These are phyloP conservation scores for Laetiporus sulphureus DNA, from an alignment of 1,284 basidiomycete species.

Conservation along the genomic window DNA sequence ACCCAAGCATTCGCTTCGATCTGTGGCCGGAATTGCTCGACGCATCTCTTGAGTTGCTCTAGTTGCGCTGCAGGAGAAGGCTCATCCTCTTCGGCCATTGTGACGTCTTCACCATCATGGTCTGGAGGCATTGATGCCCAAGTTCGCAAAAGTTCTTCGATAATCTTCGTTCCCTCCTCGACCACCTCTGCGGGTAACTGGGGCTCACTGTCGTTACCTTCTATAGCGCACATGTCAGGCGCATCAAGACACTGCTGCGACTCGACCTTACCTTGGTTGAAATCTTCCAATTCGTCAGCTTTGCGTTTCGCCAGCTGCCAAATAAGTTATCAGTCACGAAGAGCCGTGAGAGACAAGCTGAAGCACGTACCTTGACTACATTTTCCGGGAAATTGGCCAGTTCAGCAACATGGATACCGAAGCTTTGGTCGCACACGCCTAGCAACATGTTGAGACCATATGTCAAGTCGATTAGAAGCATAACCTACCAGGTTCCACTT, in stretches of 20 bases:
- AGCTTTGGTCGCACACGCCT: slow-evolving; percentile 92
- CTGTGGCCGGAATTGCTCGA: slow-evolving; percentile 59
- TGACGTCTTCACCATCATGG: slow-evolving; percentile 45
- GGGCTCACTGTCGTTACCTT: slow-evolving; percentile 31
- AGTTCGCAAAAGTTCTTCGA: slow-evolving; percentile 74
- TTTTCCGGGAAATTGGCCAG: slow-evolving; percentile 94
- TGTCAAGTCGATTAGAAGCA: neutral
- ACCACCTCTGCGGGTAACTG: slow-evolving; percentile 56
- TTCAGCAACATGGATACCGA: slow-evolving; percentile 97
- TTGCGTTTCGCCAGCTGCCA: slow-evolving; percentile 86
- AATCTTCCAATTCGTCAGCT: slow-evolving; percentile 95
- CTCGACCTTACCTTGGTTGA: slow-evolving; percentile 46
- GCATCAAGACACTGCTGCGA: no score
- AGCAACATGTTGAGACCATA: neutral
- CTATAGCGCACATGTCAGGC: neutral
- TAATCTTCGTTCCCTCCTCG: slow-evolving; percentile 74
- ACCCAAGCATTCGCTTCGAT: slow-evolving; percentile 81
- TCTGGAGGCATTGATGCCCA: slow-evolving; percentile 49
- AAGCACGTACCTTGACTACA: slow-evolving; percentile 73
- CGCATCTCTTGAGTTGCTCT: slow-evolving; percentile 54
- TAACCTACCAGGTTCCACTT: slow-evolving; percentile 81
- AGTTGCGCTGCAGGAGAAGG: slow-evolving; percentile 52
- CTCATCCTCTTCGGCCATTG: slow-evolving; percentile 44
- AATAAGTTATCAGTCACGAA: neutral
- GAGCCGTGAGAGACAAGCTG: neutral